These are phyloP conservation scores for Xylariales sp. DNA, from an alignment of 2,329 filamentous ascomycete genomes.

Conservation along the genomic window DNA sequence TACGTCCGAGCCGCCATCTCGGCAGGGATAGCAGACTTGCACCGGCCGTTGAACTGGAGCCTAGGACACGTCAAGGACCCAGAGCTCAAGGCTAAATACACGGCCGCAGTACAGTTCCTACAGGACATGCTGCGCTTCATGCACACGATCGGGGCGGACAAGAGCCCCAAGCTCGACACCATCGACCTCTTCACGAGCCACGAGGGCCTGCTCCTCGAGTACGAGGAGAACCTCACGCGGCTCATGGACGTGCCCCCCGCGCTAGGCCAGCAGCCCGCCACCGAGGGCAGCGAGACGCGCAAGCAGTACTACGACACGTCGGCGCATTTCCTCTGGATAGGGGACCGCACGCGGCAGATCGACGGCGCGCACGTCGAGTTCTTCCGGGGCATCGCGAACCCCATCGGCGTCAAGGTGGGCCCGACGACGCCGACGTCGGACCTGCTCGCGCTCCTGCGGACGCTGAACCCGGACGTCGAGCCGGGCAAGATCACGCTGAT, in stretches of 20 bases:
- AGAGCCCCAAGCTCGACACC: constrained; percentile 84
- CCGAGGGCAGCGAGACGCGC: constrained; percentile 50
- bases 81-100: constrained; percentile 86
- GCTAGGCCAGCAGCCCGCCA: constrained; percentile 43
- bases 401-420: constrained; percentile 95
- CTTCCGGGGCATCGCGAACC: constrained; percentile 95
- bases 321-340: constrained; percentile 98
- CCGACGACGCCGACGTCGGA: constrained; percentile 83
- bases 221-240: constrained; percentile 89
- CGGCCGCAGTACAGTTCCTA: constrained; percentile 84
- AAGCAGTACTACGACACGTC: constrained; percentile 92
- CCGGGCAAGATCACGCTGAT: constrained; percentile 96
- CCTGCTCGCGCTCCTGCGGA: constrained; percentile 81
- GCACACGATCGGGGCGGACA: constrained; percentile 90
- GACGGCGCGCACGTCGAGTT: constrained; percentile 96
- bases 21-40: constrained; percentile 91
- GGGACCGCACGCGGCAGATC: constrained; percentile 93
- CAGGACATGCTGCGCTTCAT: constrained; percentile 94
- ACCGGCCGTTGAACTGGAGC: constrained; percentile 93
- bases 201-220: constrained; percentile 92
- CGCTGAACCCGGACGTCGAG: constrained; percentile 84
- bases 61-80: constrained; percentile 91
- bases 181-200: constrained; percentile 97
- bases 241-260: constrained; percentile 72
- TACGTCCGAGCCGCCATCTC: constrained; percentile 86